Evolutionary conservation across 202 grass and related monocot genomes (phyloP), one percentile per base, ranked within the genome.

Genomic region (Saccharum hybrid): DNA sequence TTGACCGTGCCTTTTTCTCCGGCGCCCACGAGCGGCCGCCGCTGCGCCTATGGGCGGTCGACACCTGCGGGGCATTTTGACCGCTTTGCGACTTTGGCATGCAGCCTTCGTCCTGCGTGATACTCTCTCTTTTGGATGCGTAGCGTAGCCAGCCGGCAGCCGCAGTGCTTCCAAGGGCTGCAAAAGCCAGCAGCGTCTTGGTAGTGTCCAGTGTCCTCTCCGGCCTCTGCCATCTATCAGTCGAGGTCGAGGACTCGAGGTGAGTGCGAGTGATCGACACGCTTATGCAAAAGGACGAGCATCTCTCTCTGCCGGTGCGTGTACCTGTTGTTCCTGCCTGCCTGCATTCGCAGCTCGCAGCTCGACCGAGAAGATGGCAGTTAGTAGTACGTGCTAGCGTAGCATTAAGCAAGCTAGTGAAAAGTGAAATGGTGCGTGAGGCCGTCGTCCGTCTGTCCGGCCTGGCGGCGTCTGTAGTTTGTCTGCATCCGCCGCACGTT

Each of bases 31-130:
- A 65, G 72, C 71, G 77, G 71, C 48, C 40, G 66, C 21, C 75
- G 77, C 54, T 8, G 42, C 57, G 38, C 78, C 77, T 7, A 81
- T 61, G 59, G 28, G 4, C 0, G 78, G 12, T 86, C 83, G 88
- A 89, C 87, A 85, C 66, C 78, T 72, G 56, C 71, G 64, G 0
- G 0, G 28, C 49, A 33, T 78, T 82, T 73, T 82, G 88, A 78
- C 88, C 30, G 72, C 72, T 72, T 81, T 65, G 62, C 88, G 21
- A 66, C 72, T 72, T 81, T 65, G 62, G 81, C 70, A 64, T 8
- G 51, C 46, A 45, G 18, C 38, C 15, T 16, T 31, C 68, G 75
- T 21, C 86, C 49, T 30, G 8, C 72, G 66, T 6, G 76, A 63
- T 40, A 8, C 49, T 45, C 78, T 59, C 77, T 23, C 59, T 63